Conservation (phyloP, 345 rosid species). For the Mallotus nudiflorus region DNA sequence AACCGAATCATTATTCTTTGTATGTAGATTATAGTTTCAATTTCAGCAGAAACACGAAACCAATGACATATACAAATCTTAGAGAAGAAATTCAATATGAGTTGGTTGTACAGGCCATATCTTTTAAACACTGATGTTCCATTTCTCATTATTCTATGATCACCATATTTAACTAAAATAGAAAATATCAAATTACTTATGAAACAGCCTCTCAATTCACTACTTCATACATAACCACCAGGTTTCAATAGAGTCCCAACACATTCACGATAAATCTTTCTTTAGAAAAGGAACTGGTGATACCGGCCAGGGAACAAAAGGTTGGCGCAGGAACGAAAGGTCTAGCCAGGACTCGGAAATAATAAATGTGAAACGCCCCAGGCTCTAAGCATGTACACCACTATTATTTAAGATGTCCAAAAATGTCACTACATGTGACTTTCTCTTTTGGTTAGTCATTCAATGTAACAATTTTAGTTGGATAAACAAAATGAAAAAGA, state of each 20-base stretch:
- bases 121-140: not conserved
- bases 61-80: not conserved
- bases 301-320: not conserved
- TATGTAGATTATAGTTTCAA: not conserved
- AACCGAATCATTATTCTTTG: not conserved
- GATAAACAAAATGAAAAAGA: not conserved
- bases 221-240: not conserved
- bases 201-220: not conserved
- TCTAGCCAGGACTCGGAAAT: not conserved
- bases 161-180: not conserved
- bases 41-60: not conserved
- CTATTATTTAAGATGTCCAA: not conserved
- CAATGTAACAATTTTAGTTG: not conserved
- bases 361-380: not conserved
- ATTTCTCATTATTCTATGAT: not conserved
- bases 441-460: not conserved
- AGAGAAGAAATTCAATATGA: not conserved
- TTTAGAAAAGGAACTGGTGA: not conserved
- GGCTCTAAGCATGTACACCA: not conserved
- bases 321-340: not conserved
- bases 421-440: not conserved
- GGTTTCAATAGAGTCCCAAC: not conserved
- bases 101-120: not conserved
- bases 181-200: not conserved
- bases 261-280: not conserved